Evolutionary conservation across 2,329 filamentous ascomycete genomes (phyloP).

Genomic region (Ceratocystiopsis brevicomis): DNA sequence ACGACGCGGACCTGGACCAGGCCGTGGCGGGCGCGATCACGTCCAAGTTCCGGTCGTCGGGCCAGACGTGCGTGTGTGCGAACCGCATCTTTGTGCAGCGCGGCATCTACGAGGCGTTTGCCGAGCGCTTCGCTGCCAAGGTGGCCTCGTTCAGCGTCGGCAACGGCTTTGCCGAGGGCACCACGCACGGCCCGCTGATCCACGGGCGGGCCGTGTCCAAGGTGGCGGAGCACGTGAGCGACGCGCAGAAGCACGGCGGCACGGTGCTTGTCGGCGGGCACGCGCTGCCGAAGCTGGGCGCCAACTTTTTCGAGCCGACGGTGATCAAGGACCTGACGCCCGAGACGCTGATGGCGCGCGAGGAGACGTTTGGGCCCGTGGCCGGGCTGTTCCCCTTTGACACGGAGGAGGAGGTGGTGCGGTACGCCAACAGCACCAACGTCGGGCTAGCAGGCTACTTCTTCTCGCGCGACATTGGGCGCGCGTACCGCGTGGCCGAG

Average conservation of each 20-base stretch:
- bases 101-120: conserved; percentile 61
- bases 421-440: conserved; percentile 60
- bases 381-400: conserved; percentile 79
- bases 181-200: conserved; percentile 69
- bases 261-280: conserved; percentile 59
- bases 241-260: conserved; percentile 60
- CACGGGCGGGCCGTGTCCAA: conserved; percentile 67
- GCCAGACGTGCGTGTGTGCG: conserved; percentile 87
- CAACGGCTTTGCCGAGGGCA: conserved; percentile 47
- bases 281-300: conserved; percentile 52
- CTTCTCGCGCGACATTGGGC: conserved; percentile 48
- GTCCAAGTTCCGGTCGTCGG: conserved; percentile 84
- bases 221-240: conserved; percentile 60
- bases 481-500: conserved; percentile 44
- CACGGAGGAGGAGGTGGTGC: conserved; percentile 73
- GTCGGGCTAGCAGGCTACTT: conserved; percentile 92
- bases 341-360: conserved; percentile 65
- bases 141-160: conserved; percentile 62
- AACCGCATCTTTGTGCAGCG: conserved; percentile 68
- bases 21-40: conserved; percentile 69
- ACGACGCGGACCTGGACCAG: conserved; percentile 74
- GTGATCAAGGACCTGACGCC: conserved; percentile 72
- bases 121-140: conserved; percentile 47
- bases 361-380: conserved; percentile 93
- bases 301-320: conserved; percentile 80